Conservation (phyloP, 75 land plant genomes). For the Chamaecyparis obtusa region DNA sequence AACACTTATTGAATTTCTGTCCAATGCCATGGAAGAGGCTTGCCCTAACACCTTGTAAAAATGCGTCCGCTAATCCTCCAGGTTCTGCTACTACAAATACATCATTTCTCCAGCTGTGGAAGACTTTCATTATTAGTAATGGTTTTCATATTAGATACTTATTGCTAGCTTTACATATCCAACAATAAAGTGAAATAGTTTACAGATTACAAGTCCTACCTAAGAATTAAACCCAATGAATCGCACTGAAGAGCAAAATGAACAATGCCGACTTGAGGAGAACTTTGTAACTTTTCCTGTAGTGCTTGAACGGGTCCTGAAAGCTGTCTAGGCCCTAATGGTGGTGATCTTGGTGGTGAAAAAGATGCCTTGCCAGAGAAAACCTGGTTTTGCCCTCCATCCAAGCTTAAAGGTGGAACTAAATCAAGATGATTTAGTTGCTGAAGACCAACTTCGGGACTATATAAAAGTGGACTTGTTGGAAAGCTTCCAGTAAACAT, state of each 20-base stretch:
- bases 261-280: constrained; percentile 87
- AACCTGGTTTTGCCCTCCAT: constrained; percentile 44
- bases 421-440: constrained; percentile 57
- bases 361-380: constrained; percentile 27
- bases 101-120: constrained; percentile 94
- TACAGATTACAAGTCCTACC: constrained; percentile 30
- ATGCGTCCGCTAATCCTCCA: constrained; percentile 85
- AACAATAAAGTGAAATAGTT: not conserved
- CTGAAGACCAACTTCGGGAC: constrained; percentile 75
- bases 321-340: constrained; percentile 66
- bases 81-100: constrained; percentile 99
- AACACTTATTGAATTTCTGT: constrained; percentile 33
- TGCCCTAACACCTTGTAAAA: constrained; percentile 71
- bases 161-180: not conserved
- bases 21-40: constrained; percentile 45
- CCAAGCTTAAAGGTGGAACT: constrained; percentile 93
- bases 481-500: constrained; percentile 89
- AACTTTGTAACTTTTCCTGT: constrained; percentile 79
- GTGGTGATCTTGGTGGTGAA: constrained; percentile 82
- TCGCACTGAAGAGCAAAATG: constrained; percentile 96
- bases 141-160: not conserved
- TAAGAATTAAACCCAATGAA: constrained; percentile 70
- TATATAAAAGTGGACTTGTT: constrained; percentile 77
- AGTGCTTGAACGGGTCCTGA: constrained; percentile 62
- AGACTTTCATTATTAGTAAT: constrained; percentile 2